Percentiles rank a stretch among this genome's conserved stretches.
Evolutionary conservation across 2,329 filamentous ascomycete genomes (phyloP).

Genomic region (Aspergillus versicolor): DNA sequence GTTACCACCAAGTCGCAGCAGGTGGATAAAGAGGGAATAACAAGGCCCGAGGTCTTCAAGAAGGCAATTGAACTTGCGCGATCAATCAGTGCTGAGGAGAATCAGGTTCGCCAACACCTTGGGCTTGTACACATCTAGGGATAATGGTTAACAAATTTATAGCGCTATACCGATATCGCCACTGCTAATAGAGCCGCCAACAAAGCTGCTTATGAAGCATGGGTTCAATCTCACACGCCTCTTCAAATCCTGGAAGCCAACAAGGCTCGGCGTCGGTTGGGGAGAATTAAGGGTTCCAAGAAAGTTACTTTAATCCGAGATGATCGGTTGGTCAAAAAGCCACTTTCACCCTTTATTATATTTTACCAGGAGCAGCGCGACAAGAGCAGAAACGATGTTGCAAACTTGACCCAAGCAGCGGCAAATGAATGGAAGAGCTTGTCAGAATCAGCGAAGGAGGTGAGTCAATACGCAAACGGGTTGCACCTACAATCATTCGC

Average conservation of each 20-base stretch:
- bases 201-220: slow-evolving; percentile 47
- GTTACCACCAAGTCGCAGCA: slow-evolving; percentile 20
- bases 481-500: background rate
- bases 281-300: slow-evolving; percentile 20
- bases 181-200: slow-evolving; percentile 48
- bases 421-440: slow-evolving; percentile 27
- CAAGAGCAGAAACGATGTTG: slow-evolving; percentile 45
- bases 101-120: slow-evolving; percentile 21
- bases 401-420: slow-evolving; percentile 32
- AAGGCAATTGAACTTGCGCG: slow-evolving; percentile 17
- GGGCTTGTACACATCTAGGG: background rate
- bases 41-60: slow-evolving; percentile 19
- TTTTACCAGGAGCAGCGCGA: slow-evolving; percentile 54
- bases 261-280: slow-evolving; percentile 49
- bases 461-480: slow-evolving; percentile 20
- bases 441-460: slow-evolving; percentile 37
- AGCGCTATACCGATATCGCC: slow-evolving; percentile 51
- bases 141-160: background rate
- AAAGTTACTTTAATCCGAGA: slow-evolving; percentile 47
- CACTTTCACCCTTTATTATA: slow-evolving; percentile 37
- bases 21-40: slow-evolving; percentile 1
- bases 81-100: slow-evolving; percentile 19
- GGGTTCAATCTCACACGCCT: slow-evolving; percentile 56
- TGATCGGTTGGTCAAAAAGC: slow-evolving; percentile 52
- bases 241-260: slow-evolving; percentile 61